phyloP scores from a whole-genome alignment of 2,329 filamentous ascomycete species.

The Xylaria sp. region DNA sequence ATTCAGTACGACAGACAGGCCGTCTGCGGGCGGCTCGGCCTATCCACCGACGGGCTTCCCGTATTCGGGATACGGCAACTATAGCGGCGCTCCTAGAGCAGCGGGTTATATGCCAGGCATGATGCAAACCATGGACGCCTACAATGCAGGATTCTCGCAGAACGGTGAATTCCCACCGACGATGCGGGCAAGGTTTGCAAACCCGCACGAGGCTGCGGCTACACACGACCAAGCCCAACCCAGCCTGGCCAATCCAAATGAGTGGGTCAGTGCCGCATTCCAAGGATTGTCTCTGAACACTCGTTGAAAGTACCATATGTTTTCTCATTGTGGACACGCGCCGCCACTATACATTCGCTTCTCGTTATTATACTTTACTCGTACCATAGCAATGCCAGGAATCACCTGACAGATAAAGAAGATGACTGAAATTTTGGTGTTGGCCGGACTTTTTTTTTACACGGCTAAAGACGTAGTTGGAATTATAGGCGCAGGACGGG shows the following conservation, averaged over 20 bases:
- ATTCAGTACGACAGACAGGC: constrained; percentile 57
- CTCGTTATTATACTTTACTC: constrained; percentile 49
- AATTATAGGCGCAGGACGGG: constrained; percentile 43
- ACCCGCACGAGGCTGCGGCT: constrained; percentile 49
- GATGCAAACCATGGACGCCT: constrained; percentile 57
- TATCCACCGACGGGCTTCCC: constrained; percentile 56
- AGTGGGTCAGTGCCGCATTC: constrained; percentile 72
- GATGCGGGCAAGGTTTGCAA: constrained; percentile 55
- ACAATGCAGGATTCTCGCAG: constrained; percentile 55
- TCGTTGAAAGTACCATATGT: constrained; percentile 52
- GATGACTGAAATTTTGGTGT: constrained; percentile 46
- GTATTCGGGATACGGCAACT: constrained; percentile 58
- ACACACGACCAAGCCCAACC: constrained; percentile 50
- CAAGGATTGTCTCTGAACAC: constrained; percentile 79
- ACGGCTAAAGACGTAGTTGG: constrained; percentile 42
- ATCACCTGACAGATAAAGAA: constrained; percentile 45
- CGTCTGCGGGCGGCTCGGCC: constrained; percentile 53
- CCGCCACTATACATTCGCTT: constrained; percentile 42
- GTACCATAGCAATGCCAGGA: constrained; percentile 37
- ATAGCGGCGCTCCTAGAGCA: constrained; percentile 55
- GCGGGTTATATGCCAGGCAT: constrained; percentile 55
- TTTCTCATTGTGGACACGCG: constrained; percentile 17
- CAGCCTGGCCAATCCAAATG: constrained; percentile 59
- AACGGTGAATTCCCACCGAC: constrained; percentile 58
- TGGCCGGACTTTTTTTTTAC: constrained; percentile 43